Percentiles rank a stretch among this genome's conserved stretches.
Evolutionary conservation across 768 basidiomycete species (phyloP).

Genomic region (Hygrocybe coccinea): DNA sequence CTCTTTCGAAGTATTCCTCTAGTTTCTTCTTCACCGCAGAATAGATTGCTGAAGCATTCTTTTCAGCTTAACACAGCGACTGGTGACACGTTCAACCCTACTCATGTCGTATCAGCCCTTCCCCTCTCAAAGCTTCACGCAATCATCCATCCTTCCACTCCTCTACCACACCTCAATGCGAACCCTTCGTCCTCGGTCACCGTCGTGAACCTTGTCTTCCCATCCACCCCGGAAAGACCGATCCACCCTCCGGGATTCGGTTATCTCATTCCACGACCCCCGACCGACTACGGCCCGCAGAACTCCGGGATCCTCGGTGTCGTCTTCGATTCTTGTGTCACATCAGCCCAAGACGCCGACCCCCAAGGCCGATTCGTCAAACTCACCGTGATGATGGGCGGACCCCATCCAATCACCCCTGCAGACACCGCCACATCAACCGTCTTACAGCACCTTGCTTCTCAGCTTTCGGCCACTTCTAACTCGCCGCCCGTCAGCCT

Average conservation of each 20-base stretch:
- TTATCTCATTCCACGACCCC: conserved; percentile 83
- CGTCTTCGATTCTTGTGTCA: conserved; percentile 83
- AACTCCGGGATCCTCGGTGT: conserved; percentile 66
- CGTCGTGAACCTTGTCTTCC: conserved; percentile 87
- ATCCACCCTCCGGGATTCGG: conserved; percentile 89
- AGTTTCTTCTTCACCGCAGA: conserved; percentile 5
- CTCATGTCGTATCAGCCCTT: conserved; percentile 75
- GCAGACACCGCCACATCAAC: conserved; percentile 22
- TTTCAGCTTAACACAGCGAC: conserved; percentile 31
- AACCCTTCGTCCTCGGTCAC: conserved; percentile 77
- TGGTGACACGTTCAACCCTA: conserved; percentile 36
- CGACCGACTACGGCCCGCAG: conserved; percentile 41
- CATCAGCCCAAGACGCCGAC: conserved; percentile 48
- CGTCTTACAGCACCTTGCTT: conserved; percentile 36
- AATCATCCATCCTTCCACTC: conserved; percentile 35
- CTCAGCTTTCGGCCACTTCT: conserved; percentile 35
- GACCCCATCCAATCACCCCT: conserved; percentile 48
- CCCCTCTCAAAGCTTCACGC: conserved; percentile 52
- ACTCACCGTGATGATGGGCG: conserved; percentile 87
- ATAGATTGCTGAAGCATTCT: not conserved
- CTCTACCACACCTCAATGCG: conserved; percentile 59
- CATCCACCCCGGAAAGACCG: conserved; percentile 34
- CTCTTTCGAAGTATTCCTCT: conserved; percentile 44
- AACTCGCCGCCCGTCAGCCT: conserved; percentile 21
- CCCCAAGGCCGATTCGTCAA: conserved; percentile 51